A percentile compares a stretch with the other conserved stretches of the same genome.
These are phyloP conservation scores for Dendryphion nanum DNA, from an alignment of 2,329 filamentous ascomycete genomes.

Conservation along the genomic window DNA sequence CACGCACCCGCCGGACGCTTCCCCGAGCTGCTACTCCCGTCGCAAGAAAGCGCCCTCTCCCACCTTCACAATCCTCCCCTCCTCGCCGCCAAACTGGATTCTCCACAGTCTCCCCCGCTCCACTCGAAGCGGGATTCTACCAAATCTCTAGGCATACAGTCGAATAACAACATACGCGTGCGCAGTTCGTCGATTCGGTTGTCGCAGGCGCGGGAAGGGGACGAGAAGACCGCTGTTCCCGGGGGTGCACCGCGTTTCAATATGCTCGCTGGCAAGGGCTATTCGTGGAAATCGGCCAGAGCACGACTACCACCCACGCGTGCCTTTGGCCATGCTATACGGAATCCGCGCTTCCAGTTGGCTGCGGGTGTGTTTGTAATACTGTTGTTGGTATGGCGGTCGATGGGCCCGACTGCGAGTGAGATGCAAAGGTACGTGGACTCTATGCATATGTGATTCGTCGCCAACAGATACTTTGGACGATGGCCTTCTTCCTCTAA, in stretches of 20 bases:
- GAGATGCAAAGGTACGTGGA: conserved; percentile 85
- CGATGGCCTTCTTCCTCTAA: too few relatives aligned
- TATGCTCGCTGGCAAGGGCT: conserved; percentile 90
- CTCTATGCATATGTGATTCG: too few relatives aligned
- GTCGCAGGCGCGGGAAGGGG: conserved; percentile 22
- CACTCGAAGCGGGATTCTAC: conserved; percentile 30
- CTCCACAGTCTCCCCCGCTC: conserved; percentile 21
- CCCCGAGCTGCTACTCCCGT: not conserved
- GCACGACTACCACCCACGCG: conserved; percentile 74
- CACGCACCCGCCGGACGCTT: not conserved
- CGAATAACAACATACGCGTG: conserved; percentile 15
- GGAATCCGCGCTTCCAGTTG: conserved; percentile 74
- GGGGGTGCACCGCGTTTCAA: conserved; percentile 16
- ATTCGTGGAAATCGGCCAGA: conserved; percentile 87
- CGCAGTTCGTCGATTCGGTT: conserved; percentile 31
- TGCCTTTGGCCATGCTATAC: conserved; percentile 61
- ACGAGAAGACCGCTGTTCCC: conserved; percentile 17
- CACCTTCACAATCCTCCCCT: not conserved
- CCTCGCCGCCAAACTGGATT: conserved; percentile 26
- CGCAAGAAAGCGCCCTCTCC: not conserved
- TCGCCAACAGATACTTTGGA: too few relatives aligned
- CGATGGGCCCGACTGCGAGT: conserved; percentile 73
- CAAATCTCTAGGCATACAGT: conserved; percentile 23
- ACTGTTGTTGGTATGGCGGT: conserved; percentile 82
- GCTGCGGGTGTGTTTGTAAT: conserved; percentile 68